Evolutionary conservation across 495 filamentous ascomycete species (phyloP).

Genomic region (Penicillium antarcticum): DNA sequence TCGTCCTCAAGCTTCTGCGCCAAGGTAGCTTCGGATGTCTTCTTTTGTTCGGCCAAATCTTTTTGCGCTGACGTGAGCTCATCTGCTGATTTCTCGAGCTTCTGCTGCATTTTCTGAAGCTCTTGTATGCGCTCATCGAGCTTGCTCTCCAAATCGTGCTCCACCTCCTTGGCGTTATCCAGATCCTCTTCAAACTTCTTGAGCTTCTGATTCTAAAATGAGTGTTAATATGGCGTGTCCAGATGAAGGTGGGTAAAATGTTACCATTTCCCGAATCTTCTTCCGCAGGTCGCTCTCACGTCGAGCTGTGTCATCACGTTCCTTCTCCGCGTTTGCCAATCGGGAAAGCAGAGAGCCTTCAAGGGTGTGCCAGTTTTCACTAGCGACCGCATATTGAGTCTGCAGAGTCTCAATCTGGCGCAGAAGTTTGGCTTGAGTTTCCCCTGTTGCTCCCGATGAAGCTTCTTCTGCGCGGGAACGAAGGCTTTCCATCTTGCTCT

Average conservation of each 20-base stretch:
- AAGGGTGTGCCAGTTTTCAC: conserved; percentile 96
- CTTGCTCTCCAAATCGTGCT: conserved; percentile 57
- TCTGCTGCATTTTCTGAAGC: conserved; percentile 59
- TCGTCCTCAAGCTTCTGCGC: conserved; percentile 67
- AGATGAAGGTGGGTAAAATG: conserved; percentile 17
- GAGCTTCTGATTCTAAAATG: conserved; percentile 61
- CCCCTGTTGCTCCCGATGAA: conserved; percentile 74
- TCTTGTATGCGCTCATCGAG: conserved; percentile 59
- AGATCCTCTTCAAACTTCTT: conserved; percentile 81
- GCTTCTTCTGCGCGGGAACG: conserved; percentile 85
- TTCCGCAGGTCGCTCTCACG: conserved; percentile 80
- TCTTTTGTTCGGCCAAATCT: conserved; percentile 68
- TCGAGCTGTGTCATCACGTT: conserved; percentile 79
- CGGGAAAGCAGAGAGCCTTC: conserved; percentile 77
- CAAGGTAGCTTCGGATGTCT: conserved; percentile 59
- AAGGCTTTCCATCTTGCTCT: conserved; percentile 87
- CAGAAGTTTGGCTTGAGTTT: conserved; percentile 85
- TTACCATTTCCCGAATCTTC: conserved; percentile 82
- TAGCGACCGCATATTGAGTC: conserved; percentile 89
- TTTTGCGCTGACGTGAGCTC: conserved; percentile 57
- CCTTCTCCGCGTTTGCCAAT: conserved; percentile 75
- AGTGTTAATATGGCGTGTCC: not conserved
- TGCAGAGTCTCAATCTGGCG: conserved; percentile 95
- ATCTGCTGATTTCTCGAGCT: conserved; percentile 61
- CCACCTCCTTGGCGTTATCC: conserved; percentile 63